Base-by-base conservation (phyloP, 805 yeast species). In the Candida ficus region DNA sequence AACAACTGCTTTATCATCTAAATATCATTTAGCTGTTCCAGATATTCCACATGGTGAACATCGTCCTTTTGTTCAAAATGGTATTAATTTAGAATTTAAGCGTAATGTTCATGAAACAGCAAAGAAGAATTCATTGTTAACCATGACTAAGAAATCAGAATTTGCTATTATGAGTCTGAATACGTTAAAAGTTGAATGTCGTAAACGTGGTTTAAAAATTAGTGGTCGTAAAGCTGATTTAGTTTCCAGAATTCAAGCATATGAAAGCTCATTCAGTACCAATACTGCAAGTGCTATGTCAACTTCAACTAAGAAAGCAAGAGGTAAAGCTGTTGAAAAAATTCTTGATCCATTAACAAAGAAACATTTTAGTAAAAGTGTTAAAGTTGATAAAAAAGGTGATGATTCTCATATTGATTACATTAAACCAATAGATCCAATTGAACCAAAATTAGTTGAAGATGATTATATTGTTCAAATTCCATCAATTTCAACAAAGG, bases 151-250 rank as follows among this genome's bases (percentile, higher is more conserved):
- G 33, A 52, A 48, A 29, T 50, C 60, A 6, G 58, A 53, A 29
- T 60, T 58, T 37, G 38, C 49, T 7, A 47, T 61, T 22, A 71
- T 78, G 75, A 75, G 76, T 32, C 61, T 80, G 29, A 71, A 73
- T 39, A 67, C 75, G 2, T 66, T 81, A 48, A 78, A 75, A 53
- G 57, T 56, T 38, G 86, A 80, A 54, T 78, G 86, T 55, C 73
- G 74, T 42, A 64, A 62, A 42, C 69, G 81, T 45, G 84, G 85
- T 0, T 57, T 81, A 44, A 76, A 73, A 50, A 71, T 79, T 0
- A 62, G 76, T n/a, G 89, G 89, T 12, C 68, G 68, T 37, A 81
- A 81, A 52, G 58, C 70, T 9, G 86, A 81, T 23, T 60, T 81
- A 19, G 66, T 80, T 20, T 53, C 60, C 9, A 57, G 70, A 40